A percentile compares a stretch with the other conserved stretches of the same genome.
These are phyloP conservation scores for Lichtheimia ornata DNA, from an alignment of 371 early-diverging fungal genomes.

Conservation along the genomic window DNA sequence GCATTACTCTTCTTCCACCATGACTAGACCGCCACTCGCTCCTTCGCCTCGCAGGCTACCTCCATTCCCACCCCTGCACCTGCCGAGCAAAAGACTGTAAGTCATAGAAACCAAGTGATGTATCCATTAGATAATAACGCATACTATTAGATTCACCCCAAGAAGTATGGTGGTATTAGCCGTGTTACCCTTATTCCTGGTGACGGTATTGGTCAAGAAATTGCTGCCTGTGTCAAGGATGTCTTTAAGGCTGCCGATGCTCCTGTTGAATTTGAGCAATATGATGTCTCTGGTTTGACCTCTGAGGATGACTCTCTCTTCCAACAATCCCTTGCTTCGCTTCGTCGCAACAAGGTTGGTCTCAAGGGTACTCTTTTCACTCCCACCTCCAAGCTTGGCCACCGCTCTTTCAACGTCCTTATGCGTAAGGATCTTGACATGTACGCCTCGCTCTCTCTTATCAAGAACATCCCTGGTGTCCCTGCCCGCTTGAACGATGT, in stretches of 20 bases:
- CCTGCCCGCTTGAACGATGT: conserved; percentile 86
- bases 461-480: conserved; percentile 83
- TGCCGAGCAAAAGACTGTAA: conserved; percentile 48
- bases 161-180: conserved; percentile 73
- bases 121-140: too few species aligned
- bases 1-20: not conserved
- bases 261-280: conserved; percentile 95
- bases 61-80: conserved; percentile 49
- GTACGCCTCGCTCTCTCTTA: conserved; percentile 87
- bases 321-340: conserved; percentile 86
- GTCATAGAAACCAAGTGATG: not conserved
- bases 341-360: conserved; percentile 93
- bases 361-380: conserved; percentile 96
- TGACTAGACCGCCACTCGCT: conserved; percentile 25
- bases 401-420: conserved; percentile 89
- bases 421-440: conserved; percentile 96
- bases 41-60: conserved; percentile 43
- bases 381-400: conserved; percentile 83
- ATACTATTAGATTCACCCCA: conserved; percentile 32
- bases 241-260: conserved; percentile 91
- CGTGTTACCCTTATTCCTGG: conserved; percentile 97
- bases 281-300: conserved; percentile 89
- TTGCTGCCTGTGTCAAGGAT: conserved; percentile 86
- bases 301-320: conserved; percentile 70
- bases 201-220: conserved; percentile 96